Percentiles rank a stretch among this genome's conserved stretches.
Conservation (phyloP, 2,329 filamentous ascomycete genomes). For the Pochonia chlamydosporia region DNA sequence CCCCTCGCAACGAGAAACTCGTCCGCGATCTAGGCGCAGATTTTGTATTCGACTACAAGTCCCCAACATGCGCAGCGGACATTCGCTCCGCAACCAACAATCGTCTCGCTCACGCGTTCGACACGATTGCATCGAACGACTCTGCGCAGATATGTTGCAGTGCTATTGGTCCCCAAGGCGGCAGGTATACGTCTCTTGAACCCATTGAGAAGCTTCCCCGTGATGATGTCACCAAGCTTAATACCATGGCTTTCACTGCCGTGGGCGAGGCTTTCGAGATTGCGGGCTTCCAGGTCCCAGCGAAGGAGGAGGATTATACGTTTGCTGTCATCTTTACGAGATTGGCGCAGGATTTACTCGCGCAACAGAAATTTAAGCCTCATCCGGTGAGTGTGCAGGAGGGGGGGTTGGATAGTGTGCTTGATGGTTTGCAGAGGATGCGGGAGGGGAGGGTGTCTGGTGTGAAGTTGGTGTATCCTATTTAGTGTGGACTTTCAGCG, state of each 20-base stretch:
- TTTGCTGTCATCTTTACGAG: conserved; percentile 33
- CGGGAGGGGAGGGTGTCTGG: no score
- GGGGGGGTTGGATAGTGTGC: conserved; percentile 26
- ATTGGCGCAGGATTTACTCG: conserved; percentile 25
- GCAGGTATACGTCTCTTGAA: conserved; percentile 9
- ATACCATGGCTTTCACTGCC: conserved; percentile 34
- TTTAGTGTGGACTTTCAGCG: no score
- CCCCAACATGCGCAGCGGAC: no score
- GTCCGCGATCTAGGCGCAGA: conserved; percentile 37
- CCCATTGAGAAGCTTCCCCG: conserved; percentile 11
- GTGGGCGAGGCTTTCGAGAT: conserved; percentile 29
- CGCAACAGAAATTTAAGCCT: conserved; percentile 28
- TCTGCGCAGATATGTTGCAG: conserved; percentile 29
- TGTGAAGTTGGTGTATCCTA: no score
- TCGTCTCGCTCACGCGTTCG: conserved; percentile 25
- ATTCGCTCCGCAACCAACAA: conserved; percentile 18
- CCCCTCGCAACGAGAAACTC: conserved; percentile 31
- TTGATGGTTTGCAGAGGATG: conserved; percentile 29
- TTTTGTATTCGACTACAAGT: conserved; percentile 41
- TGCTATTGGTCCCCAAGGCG: no score
- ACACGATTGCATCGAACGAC: conserved; percentile 22
- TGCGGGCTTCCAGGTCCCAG: conserved; percentile 16
- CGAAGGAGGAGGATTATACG: conserved; percentile 22
- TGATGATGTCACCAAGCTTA: conserved; percentile 29
- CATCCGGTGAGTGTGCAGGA: conserved; percentile 26